Percentiles rank a stretch among this genome's conserved stretches.
phyloP scores from a whole-genome alignment of 108 stramenopile species.

The Cyclotella distinguenda region DNA sequence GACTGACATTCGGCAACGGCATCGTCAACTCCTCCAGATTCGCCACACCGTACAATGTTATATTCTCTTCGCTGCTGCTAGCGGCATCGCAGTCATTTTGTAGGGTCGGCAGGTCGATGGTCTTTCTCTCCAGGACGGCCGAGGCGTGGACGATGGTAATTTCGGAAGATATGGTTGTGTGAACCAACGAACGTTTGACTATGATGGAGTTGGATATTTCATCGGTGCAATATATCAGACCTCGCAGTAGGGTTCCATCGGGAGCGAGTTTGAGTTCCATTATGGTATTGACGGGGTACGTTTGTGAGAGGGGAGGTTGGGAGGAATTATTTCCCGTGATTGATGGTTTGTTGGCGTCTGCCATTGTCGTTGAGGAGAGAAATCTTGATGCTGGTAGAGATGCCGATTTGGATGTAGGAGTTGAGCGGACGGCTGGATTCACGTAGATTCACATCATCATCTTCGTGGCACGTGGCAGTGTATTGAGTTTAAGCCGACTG shows the following conservation, averaged over 20 bases:
- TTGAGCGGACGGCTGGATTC: too few relatives aligned
- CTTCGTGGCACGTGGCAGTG: too few relatives aligned
- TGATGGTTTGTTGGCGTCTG: too few relatives aligned
- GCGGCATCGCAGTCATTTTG: constrained; percentile 10
- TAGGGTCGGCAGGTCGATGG: constrained; percentile 26
- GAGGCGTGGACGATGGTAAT: constrained; percentile 52
- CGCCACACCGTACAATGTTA: constrained; percentile 15
- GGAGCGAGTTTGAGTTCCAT: constrained; percentile 42
- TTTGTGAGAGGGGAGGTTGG: constrained; percentile 13
- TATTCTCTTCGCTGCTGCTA: constrained; percentile 18
- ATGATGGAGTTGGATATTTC: constrained; percentile 63
- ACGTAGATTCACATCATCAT: too few relatives aligned
- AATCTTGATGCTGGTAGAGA: too few relatives aligned
- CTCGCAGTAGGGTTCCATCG: constrained; percentile 30
- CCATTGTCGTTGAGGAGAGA: too few relatives aligned
- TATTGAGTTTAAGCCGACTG: too few relatives aligned
- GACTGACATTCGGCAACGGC: constrained; percentile 44
- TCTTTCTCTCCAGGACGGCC: constrained; percentile 36
- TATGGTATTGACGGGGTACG: constrained; percentile 44
- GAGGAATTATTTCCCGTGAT: not conserved
- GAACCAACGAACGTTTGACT: constrained; percentile 47
- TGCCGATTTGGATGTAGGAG: too few relatives aligned
- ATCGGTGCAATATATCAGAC: constrained; percentile 77
- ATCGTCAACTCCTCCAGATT: constrained; percentile 27
- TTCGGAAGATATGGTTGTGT: constrained; percentile 50